phyloP scores from a whole-genome alignment of 2,329 filamentous ascomycete species.

The Phyllosticta paracitricarpa region DNA sequence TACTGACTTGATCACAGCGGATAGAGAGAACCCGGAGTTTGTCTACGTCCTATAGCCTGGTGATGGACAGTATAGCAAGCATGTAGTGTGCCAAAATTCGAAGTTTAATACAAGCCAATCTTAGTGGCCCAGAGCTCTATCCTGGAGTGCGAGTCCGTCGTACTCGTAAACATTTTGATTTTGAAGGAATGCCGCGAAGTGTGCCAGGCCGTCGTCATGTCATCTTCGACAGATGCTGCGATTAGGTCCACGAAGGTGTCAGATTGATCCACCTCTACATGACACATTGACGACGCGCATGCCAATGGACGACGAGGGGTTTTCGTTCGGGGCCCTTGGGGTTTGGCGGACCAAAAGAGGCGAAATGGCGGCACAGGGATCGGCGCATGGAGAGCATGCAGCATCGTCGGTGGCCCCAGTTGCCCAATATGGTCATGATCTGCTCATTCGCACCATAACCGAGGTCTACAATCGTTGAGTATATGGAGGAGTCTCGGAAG shows the following conservation, averaged over 20 bases:
- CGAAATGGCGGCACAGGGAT: neutral
- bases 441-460: neutral
- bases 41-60: conserved; percentile 44
- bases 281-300: neutral
- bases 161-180: neutral
- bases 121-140: neutral
- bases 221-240: neutral
- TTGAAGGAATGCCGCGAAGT: neutral
- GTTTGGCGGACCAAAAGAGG: neutral
- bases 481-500: no score
- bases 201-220: neutral
- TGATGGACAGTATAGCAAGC: neutral
- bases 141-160: neutral
- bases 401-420: neutral
- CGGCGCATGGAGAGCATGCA: neutral
- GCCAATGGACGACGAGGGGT: neutral
- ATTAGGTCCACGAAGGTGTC: neutral
- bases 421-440: neutral
- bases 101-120: neutral
- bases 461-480: no score
- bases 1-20: conserved; percentile 33
- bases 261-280: neutral
- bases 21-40: conserved; percentile 55
- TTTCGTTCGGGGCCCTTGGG: neutral
- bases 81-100: neutral